Evolutionary conservation across 805 yeast genomes (phyloP), one percentile per base, ranked within the genome.

Genomic region (Candida ovalis): DNA sequence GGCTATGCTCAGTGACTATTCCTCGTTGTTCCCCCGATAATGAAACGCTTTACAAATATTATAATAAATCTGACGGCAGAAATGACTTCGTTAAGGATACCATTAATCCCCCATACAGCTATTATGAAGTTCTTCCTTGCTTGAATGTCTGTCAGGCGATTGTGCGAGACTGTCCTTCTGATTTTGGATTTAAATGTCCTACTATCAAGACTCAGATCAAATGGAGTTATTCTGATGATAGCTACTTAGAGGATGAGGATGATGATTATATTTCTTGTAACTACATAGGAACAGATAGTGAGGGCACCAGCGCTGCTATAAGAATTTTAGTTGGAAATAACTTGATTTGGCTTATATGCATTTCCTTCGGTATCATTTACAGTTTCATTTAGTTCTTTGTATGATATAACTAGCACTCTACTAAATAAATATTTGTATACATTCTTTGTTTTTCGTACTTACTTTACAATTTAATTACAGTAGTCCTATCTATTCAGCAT

Each of bases 1-100:
- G 99, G 99, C 74, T 94, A 18, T 92, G 99, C 67, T 75, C 95
- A 0, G 88, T 89, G 3, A 73, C 89, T 0, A 87, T 92, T 5
- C 98, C 98, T 0, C 72, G 97, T 27, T 92, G 99, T 58, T 74
- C 88, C 1, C 81, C 85, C 13, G 53, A 62, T 13, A 61, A 76
- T 6, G 51, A 68, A 8, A 56, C 73, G 0, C 78, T 77, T 6
- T 82, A 76, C 61, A 63, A 66, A 19, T 48, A 56, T 24, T 71
- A 95, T 30, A 64, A 68, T 3, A 69, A 69, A 4, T 74, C 74
- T 15, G 63, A 71, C 4, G 82, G 87, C 10, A 74, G 99, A 52
- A 87, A 78, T 56, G 67, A 69, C 4, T 78, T 76, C 52, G 73
- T 92, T 36, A 77, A 81, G 54, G 53, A 64, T 2, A 60, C 76